Conservation (phyloP, 1,284 basidiomycete species). For the Coniferiporia sulphurascens region DNA sequence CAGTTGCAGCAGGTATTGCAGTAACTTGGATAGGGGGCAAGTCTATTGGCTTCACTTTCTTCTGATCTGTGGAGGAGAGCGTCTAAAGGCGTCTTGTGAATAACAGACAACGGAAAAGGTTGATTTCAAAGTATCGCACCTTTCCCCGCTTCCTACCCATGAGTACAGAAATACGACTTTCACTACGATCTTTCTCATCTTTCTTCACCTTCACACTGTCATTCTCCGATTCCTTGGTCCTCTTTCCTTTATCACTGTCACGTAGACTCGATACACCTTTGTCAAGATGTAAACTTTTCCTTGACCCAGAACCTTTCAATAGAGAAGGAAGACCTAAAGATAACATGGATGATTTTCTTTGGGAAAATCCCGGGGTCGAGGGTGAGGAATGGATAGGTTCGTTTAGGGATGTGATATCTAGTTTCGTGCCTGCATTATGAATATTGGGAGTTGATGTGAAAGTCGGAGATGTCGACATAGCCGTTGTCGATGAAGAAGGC, state of each 20-base stretch:
- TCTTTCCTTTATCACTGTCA: conserved; percentile 42
- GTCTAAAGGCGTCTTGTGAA: conserved; percentile 47
- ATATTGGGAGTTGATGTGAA: conserved; percentile 36
- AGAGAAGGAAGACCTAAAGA: conserved; percentile 76
- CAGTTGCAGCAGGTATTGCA: conserved; percentile 72
- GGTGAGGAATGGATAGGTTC: conserved; percentile 43
- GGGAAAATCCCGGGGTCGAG: conserved; percentile 49
- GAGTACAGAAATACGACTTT: conserved; percentile 81
- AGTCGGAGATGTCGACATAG: conserved; percentile 45
- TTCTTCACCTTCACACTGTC: conserved; percentile 55
- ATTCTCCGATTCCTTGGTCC: conserved; percentile 40
- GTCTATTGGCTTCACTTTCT: conserved; percentile 60
- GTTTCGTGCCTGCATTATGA: conserved; percentile 34
- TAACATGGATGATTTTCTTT: conserved; percentile 73
- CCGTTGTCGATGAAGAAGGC: conserved; percentile 33
- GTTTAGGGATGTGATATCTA: conserved; percentile 37
- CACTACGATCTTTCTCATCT: conserved; percentile 77
- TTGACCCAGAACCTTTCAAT: conserved; percentile 77
- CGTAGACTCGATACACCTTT: conserved; percentile 45
- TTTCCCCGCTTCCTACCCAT: conserved; percentile 91
- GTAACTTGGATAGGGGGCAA: conserved; percentile 87
- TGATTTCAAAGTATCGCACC: conserved; percentile 42
- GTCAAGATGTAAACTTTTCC: conserved; percentile 72
- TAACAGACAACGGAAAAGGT: conserved; percentile 18
- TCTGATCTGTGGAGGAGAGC: conserved; percentile 76